phyloP scores from a whole-genome alignment of 352 stramenopile species.

The Salisapilia sapeloensis region DNA sequence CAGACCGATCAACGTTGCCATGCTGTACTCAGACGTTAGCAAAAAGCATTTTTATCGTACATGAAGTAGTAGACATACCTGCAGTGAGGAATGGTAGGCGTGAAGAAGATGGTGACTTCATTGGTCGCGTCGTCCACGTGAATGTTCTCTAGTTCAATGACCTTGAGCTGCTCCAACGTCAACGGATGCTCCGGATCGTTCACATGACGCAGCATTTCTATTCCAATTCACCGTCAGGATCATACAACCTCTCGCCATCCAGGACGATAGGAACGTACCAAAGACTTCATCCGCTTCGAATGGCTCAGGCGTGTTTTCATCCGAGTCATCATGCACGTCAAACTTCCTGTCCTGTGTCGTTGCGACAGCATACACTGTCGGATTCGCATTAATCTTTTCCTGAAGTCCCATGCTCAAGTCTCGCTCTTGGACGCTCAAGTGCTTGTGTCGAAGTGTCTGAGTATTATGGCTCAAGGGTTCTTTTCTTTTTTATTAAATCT shows the following conservation, averaged over 20 bases:
- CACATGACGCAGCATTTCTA: constrained; percentile 76
- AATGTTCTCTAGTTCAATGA: constrained; percentile 84
- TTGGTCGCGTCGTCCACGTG: constrained; percentile 71
- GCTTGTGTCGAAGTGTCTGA: too few relatives aligned
- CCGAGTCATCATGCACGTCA: constrained; percentile 29
- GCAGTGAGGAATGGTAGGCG: constrained; percentile 95
- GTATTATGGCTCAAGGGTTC: too few relatives aligned
- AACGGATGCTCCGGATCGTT: constrained; percentile 90
- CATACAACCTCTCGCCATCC: background rate
- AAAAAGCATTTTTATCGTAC: background rate
- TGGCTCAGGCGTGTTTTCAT: constrained; percentile 51
- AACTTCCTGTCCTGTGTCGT: constrained; percentile 36
- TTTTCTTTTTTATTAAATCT: too few relatives aligned
- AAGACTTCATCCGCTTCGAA: constrained; percentile 79
- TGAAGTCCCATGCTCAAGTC: constrained; percentile 43
- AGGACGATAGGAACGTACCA: constrained; percentile 19
- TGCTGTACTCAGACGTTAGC: background rate
- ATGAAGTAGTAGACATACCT: constrained; percentile 16
- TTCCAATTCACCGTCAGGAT: background rate
- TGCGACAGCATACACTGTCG: constrained; percentile 70
- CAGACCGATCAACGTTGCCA: background rate
- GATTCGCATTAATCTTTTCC: constrained; percentile 82
- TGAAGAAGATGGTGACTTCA: constrained; percentile 74
- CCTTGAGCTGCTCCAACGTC: constrained; percentile 88
- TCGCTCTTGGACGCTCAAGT: too few relatives aligned